Base-by-base conservation (phyloP, 768 basidiomycete genomes). In the Termitomyces sp. region DNA sequence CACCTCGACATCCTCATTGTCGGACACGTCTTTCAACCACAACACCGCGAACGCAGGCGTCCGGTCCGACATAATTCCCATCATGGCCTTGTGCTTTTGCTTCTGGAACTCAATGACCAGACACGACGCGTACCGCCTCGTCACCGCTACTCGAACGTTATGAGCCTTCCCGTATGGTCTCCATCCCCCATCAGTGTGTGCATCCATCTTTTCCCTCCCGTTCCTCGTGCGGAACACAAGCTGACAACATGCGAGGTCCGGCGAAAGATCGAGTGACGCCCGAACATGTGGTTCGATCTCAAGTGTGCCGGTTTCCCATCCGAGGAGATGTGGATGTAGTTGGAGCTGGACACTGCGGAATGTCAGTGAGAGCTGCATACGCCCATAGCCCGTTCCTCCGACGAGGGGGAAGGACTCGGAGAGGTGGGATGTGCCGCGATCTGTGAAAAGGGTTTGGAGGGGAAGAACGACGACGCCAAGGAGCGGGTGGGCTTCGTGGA, bases 291-390 rank as follows among this genome's bases (percentile, higher is more conserved):
- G 69, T 9, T 66, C 67, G 46, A 86, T 71, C 60, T 86, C 86
- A 46, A 92, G 78, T 0, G 86, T 89, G 40, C 86, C 87, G 8
- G 86, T 81, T 54, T 90, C 86, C 84, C 87, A 88, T 7, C 89
- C 89, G 12, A 79, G 74, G 46, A 89, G 77, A 31, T 81, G 76
- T 7, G 74, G 79, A 0, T 87, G 86, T 1, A 91, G 78, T 55
- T 79, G 74, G 12, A 83, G 76, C 64, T 87, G 81, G 50, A 91
- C 79, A 57, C 84, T 83, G 51, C 87, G 82, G 81, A 91, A 92
- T 1, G 85, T 78, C 42, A 92, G 67, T 0, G 86, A 84, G 51
- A 91, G 74, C 68, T 82, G 82, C 68, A 87, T 79, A 32, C 84
- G 80, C 5, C 87, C 87, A 60, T 80, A 81, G 31, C 89, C 90